Conservation (phyloP, 2,329 filamentous ascomycete genomes). For the Xylariomycetidae sp. region DNA sequence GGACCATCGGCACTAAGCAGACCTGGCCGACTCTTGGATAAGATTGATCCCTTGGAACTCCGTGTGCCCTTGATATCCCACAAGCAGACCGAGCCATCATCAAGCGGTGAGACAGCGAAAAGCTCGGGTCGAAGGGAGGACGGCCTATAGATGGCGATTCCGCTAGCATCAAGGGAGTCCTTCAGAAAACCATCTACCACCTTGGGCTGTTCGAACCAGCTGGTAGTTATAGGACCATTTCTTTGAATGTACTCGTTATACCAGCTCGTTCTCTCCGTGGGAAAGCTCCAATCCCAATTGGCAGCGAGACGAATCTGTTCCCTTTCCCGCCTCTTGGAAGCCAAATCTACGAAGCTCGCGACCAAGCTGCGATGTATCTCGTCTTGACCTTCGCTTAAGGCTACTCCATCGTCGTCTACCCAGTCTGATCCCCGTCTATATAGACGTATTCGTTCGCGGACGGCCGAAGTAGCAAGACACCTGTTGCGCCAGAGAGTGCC, state of each 20-base stretch:
- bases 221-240: conserved; percentile 66
- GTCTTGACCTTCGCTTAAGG: conserved; percentile 20
- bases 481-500: conserved; percentile 70
- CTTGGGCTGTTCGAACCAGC: conserved; percentile 68
- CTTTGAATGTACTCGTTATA: conserved; percentile 87
- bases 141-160: conserved; percentile 63
- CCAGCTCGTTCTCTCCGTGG: conserved; percentile 70
- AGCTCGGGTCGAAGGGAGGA: conserved; percentile 46
- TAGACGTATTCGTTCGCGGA: conserved; percentile 52
- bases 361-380: conserved; percentile 17
- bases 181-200: conserved; percentile 35
- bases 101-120: conserved; percentile 69
- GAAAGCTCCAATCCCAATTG: conserved; percentile 79
- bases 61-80: conserved; percentile 69
- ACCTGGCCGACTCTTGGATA: conserved; percentile 61
- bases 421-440: conserved; percentile 43
- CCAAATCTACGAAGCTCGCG: conserved; percentile 15
- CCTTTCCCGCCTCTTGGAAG: conserved; percentile 23
- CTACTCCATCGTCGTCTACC: conserved; percentile 21
- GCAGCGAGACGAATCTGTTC: conserved; percentile 57
- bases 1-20: conserved; percentile 58
- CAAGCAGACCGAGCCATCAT: conserved; percentile 81
- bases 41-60: conserved; percentile 54
- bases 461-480: conserved; percentile 67
- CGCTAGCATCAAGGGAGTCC: conserved; percentile 62